Base-by-base conservation (phyloP, 192 early-diverging fungal species). In the Dissophora globulifera region DNA sequence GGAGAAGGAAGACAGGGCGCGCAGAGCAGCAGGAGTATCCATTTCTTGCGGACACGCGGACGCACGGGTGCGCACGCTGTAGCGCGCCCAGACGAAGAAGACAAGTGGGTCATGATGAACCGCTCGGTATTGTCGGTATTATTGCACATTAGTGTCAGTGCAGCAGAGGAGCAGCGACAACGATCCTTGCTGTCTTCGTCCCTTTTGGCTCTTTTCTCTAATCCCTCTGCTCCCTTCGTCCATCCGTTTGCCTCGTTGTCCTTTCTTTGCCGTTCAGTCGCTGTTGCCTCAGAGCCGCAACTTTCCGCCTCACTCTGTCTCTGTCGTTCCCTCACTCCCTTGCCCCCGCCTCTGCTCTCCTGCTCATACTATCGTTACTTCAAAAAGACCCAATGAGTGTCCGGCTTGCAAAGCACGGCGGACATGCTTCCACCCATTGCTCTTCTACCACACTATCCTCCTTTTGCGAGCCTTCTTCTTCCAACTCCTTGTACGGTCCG, bases 301-400 rank as follows among this genome's bases (percentile, higher is more conserved):
- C n/a, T n/a, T n/a, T n/a, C n/a, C n/a, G n/a, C n/a, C n/a, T n/a
- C n/a, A n/a, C n/a, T n/a, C n/a, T n/a, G n/a, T n/a, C n/a, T n/a
- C n/a, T n/a, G n/a, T n/a, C n/a, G n/a, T n/a, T n/a, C n/a, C n/a
- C n/a, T n/a, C n/a, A n/a, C n/a, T n/a, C n/a, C n/a, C n/a, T n/a
- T n/a, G n/a, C n/a, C n/a, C n/a, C n/a, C n/a, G n/a, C n/a, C n/a
- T n/a, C n/a, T n/a, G n/a, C n/a, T n/a, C n/a, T n/a, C n/a, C n/a
- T n/a, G n/a, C n/a, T n/a, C n/a, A n/a, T n/a, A n/a, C n/a, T n/a
- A n/a, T n/a, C n/a, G n/a, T n/a, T n/a, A n/a, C n/a, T n/a, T n/a
- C n/a, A n/a, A n/a, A n/a, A 27, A 16, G 11, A 20, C 42, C 45
- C 31, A n/a, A 72, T 70, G 68, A 72, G 54, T 35, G 40, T 74